These are phyloP conservation scores for Saprolegnia diclina DNA, from an alignment of 352 stramenopile species.

Conservation along the genomic window DNA sequence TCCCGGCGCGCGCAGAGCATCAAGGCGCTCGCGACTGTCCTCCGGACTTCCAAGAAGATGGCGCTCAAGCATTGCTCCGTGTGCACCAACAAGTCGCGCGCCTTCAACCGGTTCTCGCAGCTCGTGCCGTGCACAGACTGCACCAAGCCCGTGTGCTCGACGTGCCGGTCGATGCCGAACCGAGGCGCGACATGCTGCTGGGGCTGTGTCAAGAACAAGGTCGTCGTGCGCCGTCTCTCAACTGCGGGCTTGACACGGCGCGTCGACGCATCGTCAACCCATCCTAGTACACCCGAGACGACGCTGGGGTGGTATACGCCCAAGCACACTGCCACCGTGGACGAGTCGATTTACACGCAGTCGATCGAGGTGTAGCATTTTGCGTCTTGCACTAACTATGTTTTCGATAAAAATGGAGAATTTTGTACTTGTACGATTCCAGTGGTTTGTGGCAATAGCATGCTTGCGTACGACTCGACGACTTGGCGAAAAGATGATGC, in stretches of 20 bases:
- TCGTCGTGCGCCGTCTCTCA: not conserved
- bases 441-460: no score
- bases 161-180: not conserved
- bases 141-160: not conserved
- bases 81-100: not conserved
- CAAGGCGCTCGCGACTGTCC: not conserved
- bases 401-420: no score
- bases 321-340: no score
- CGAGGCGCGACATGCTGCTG: not conserved
- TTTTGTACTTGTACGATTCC: no score
- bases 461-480: no score
- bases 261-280: not conserved
- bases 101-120: not conserved
- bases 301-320: not conserved
- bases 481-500: no score
- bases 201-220: not conserved
- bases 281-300: not conserved
- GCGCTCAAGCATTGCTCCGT: not conserved
- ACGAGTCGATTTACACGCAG: no score
- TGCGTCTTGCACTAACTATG: no score
- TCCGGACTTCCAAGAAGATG: not conserved
- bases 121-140: constrained; percentile 5
- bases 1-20: not conserved
- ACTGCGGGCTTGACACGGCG: not conserved
- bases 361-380: no score